Percentiles rank a stretch among this genome's conserved stretches.
phyloP scores from a whole-genome alignment of 1,284 basidiomycete genomes.

The Cutaneotrichosporon cavernicola region DNA sequence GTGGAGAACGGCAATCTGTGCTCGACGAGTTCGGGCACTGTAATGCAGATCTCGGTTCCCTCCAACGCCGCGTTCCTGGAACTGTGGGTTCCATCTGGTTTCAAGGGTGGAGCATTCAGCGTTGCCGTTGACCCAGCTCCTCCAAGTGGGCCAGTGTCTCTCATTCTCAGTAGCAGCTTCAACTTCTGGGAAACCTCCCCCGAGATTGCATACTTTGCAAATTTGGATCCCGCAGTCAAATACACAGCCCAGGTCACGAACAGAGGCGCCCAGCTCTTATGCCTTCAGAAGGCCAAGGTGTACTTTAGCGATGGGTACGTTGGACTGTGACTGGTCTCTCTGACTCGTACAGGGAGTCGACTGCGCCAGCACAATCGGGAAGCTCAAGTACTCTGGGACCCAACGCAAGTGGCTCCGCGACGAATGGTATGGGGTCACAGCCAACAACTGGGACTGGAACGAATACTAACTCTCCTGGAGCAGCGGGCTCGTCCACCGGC shows the following conservation, averaged over 20 bases:
- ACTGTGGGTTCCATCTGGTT: not conserved
- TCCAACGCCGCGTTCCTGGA: not conserved
- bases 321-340: not conserved
- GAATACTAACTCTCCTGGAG: conserved; percentile 2
- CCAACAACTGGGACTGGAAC: not conserved
- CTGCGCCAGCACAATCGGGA: not conserved
- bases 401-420: not conserved
- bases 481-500: not conserved
- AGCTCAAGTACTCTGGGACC: not conserved
- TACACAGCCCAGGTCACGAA: not conserved
- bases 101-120: not conserved
- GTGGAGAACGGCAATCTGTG: not conserved
- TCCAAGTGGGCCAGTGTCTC: not conserved
- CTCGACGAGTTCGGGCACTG: not conserved
- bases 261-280: not conserved
- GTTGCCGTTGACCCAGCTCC: not conserved
- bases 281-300: not conserved
- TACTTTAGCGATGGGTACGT: not conserved
- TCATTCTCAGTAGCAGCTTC: not conserved
- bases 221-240: not conserved
- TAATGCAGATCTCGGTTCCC: not conserved
- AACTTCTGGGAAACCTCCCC: not conserved
- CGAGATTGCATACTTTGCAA: not conserved
- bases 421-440: not conserved
- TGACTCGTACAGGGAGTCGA: not conserved